phyloP scores from a whole-genome alignment of 768 basidiomycete genomes.

The Sporobolomyces phaffii region DNA sequence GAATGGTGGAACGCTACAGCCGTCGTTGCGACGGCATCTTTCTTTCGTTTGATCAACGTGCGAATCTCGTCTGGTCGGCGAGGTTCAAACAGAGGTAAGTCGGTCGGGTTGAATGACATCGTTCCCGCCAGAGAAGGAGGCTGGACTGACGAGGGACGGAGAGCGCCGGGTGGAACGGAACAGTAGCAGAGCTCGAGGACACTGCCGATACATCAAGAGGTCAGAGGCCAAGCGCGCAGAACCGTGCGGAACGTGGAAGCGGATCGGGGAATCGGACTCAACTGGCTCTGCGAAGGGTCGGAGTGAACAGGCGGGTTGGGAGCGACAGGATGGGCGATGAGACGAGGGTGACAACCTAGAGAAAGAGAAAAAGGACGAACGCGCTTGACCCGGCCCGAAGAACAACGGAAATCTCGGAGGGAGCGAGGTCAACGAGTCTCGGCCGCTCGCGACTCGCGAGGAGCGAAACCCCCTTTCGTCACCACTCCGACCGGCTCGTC shows the following conservation, averaged over 20 bases:
- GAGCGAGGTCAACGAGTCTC: not conserved
- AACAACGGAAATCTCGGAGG: no score
- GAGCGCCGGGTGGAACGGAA: constrained; percentile 28
- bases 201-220: no score
- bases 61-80: constrained; percentile 20
- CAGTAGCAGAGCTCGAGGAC: constrained; percentile 6
- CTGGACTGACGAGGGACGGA: constrained; percentile 16
- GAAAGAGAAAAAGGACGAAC: not conserved
- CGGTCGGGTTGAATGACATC: constrained; percentile 5
- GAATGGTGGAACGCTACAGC: constrained; percentile 34
- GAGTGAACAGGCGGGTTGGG: not conserved
- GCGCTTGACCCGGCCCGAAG: no score
- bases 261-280: no score
- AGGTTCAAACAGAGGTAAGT: no score
- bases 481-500: not conserved
- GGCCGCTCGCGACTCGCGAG: not conserved
- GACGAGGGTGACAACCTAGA: not conserved
- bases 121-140: not conserved
- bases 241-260: no score
- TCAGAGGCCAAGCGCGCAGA: no score
- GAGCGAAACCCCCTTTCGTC: not conserved
- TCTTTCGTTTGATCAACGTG: constrained; percentile 33
- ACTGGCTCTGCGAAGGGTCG: constrained; percentile 16
- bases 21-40: constrained; percentile 20
- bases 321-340: constrained; percentile 13